phyloP scores from a whole-genome alignment of 2,329 filamentous ascomycete genomes.

The Chaetomiaceae sp. region DNA sequence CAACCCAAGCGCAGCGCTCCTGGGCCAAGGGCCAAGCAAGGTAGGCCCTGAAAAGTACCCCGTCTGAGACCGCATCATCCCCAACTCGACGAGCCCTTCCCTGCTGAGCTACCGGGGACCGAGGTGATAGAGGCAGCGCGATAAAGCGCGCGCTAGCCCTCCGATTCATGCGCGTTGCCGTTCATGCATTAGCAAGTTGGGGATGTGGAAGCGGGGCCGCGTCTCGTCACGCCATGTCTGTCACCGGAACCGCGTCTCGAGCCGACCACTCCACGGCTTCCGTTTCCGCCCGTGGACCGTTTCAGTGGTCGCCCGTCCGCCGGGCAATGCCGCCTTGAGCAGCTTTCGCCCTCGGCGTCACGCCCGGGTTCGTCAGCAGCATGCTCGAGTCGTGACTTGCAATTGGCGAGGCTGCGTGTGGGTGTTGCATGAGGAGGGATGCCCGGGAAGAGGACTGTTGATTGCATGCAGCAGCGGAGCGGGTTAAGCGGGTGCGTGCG shows the following conservation, averaged over 20 bases:
- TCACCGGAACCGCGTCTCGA: not conserved
- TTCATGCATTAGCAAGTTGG: not conserved
- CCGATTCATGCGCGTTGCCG: conserved; percentile 1
- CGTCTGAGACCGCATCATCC: not conserved
- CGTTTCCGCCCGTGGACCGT: conserved; percentile 1
- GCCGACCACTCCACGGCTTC: conserved; percentile 12
- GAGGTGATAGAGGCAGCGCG: not conserved
- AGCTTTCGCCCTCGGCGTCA: not conserved
- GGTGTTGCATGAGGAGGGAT: too few relatives aligned
- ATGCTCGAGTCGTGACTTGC: conserved; percentile 1
- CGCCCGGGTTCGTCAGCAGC: not conserved
- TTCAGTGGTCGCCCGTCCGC: not conserved
- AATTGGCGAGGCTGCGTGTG: conserved; percentile 1
- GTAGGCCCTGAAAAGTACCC: too few relatives aligned
- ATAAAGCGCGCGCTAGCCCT: not conserved
- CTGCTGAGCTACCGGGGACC: not conserved
- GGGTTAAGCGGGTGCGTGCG: too few relatives aligned
- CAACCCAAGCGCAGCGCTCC: too few relatives aligned
- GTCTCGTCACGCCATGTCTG: not conserved
- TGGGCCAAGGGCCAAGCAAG: too few relatives aligned
- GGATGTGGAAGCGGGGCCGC: not conserved
- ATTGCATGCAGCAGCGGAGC: too few relatives aligned
- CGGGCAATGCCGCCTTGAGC: not conserved
- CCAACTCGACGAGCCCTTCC: not conserved
- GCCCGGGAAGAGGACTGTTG: too few relatives aligned